Evolutionary conservation across 352 stramenopile species (phyloP), one percentile per base, ranked within the genome.

Genomic region (Pythium vanterpoolii): DNA sequence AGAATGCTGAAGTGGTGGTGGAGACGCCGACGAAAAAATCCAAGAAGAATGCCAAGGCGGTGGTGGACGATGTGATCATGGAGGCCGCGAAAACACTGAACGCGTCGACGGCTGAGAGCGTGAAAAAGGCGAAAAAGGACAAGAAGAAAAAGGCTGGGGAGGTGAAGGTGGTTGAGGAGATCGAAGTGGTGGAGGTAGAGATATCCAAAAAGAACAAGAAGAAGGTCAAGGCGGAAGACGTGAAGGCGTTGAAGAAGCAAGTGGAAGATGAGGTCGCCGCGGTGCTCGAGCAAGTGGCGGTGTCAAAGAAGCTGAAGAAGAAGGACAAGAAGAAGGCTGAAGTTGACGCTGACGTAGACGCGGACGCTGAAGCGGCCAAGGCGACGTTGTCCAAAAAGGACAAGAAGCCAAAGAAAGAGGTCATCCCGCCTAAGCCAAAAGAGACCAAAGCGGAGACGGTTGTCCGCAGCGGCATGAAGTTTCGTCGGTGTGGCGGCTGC

Each of bases 401-500:
- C 57, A 62, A 40, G 24, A 71, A 68, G 45, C 48, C 38, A 19
- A 39, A 33, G 34, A 50, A 52, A 24, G 50, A 48, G 60, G 21
- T 28, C 3, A 30, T 53, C 28, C 5, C 4, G n/a, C 34, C 40
- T 10, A 24, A 21, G 48, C 11, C 23, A 8, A 53, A 47, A 28
- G 39, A 61, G 24, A 10, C 24, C 33, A 50, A 66, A 31, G 63
- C 71, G 36, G 54, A 68, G 28, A 60, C 72, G 0, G 66, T 93
- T 9, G 70, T 77, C 28, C 85, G 73, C 44, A 93, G 79, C 38
- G 81, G 83, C 27, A 73, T 86, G 51, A 87, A 86, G 60, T 89
- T 93, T 66, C 81, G 80, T 57, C 83, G 85, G 19, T 95, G 85
- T 43, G 60, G 42, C 7, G 64, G 59, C 28, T 95, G 85, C 56